Evolutionary conservation across 805 yeast genomes (phyloP).

Genomic region (Schwanniomyces yamadae): DNA sequence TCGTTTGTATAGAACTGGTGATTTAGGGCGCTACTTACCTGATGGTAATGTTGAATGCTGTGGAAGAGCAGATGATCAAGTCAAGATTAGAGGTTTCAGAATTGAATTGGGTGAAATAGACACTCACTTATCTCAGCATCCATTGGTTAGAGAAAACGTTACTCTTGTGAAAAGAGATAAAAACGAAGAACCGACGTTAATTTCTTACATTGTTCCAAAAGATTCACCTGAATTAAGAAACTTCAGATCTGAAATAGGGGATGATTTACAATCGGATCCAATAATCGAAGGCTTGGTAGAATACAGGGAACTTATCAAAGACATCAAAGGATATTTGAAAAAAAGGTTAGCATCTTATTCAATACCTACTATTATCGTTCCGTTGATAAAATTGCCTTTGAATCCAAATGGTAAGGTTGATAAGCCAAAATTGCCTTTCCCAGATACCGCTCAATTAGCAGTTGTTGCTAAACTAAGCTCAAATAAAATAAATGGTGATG

Average conservation of each 20-base stretch:
- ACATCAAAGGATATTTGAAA: constrained; percentile 73
- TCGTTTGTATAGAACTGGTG: constrained; percentile 95
- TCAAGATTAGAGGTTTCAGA: constrained; percentile 96
- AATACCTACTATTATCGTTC: constrained; percentile 88
- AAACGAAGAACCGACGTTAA: constrained; percentile 87
- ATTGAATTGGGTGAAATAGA: constrained; percentile 98
- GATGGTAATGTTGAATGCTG: constrained; percentile 98
- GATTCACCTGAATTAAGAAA: constrained; percentile 43
- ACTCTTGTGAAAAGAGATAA: constrained; percentile 90
- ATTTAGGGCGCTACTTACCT: constrained; percentile 92
- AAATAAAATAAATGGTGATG: constrained; percentile 40
- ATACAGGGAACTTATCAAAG: constrained; percentile 74
- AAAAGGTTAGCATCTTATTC: constrained; percentile 91
- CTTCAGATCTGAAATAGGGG: constrained; percentile 52
- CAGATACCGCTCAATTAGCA: constrained; percentile 81
- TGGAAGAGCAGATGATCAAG: constrained; percentile 99
- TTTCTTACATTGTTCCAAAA: constrained; percentile 87
- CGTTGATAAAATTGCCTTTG: constrained; percentile 80
- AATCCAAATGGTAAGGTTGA: constrained; percentile 99
- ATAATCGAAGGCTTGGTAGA: constrained; percentile 77
- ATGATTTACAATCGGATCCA: constrained; percentile 51
- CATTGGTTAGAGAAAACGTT: constrained; percentile 85
- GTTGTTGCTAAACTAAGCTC: constrained; percentile 60
- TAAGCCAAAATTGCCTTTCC: constrained; percentile 95
- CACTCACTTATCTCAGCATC: constrained; percentile 93